phyloP scores from a whole-genome alignment of 1,139 yeast genomes.

The Pichia sp. region DNA sequence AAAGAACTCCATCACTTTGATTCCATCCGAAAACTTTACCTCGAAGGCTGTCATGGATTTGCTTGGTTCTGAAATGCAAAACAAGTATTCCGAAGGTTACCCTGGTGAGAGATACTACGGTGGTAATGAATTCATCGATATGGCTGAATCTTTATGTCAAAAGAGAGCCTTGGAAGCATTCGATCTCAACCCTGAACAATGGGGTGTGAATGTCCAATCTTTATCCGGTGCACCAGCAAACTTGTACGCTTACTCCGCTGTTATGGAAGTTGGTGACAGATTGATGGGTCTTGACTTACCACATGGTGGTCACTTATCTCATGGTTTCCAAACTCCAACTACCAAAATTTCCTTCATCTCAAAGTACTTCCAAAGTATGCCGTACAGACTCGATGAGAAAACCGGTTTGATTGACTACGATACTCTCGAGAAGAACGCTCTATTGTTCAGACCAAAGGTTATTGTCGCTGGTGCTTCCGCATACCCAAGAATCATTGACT shows the following conservation, averaged over 20 bases:
- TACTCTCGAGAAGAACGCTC: conserved; percentile 74
- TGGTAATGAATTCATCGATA: conserved; percentile 91
- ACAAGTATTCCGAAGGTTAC: conserved; percentile 97
- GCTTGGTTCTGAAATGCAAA: conserved; percentile 93
- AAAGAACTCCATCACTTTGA: conserved; percentile 81
- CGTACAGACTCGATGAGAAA: conserved; percentile 76
- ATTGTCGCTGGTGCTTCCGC: conserved; percentile 97
- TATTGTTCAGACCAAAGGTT: conserved; percentile 86
- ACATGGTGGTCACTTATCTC: conserved; percentile 96
- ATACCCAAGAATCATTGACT: conserved; percentile 85
- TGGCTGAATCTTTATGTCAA: conserved; percentile 85
- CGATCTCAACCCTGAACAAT: conserved; percentile 60
- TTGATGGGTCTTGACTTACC: conserved; percentile 96
- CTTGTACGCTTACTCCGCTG: conserved; percentile 87
- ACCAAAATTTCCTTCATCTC: conserved; percentile 87
- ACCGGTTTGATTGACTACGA: conserved; percentile 94
- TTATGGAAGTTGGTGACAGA: conserved; percentile 86
- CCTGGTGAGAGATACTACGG: conserved; percentile 98
- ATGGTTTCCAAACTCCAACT: conserved; percentile 88
- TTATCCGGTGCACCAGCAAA: conserved; percentile 96
- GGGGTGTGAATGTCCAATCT: conserved; percentile 97
- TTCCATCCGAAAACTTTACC: conserved; percentile 93
- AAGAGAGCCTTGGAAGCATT: conserved; percentile 87
- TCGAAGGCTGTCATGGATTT: conserved; percentile 92
- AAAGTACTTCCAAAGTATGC: conserved; percentile 95